Percentiles rank a stretch among this genome's conserved stretches.
Conservation (phyloP, 176 grass and related monocot species). For the Triticum turgidum region DNA sequence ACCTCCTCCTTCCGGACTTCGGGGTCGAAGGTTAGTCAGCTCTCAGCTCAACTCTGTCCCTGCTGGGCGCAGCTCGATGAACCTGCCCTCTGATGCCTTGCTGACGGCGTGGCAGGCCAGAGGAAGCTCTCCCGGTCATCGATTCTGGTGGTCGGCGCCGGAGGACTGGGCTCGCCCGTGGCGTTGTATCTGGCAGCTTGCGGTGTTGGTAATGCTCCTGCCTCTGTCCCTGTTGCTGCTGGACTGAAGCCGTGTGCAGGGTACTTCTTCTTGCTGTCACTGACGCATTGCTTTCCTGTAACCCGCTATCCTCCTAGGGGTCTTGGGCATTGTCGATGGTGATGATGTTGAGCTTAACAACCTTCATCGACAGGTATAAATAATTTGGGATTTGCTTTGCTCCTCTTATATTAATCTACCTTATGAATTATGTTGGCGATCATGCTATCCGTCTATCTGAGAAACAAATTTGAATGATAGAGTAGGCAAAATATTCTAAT, state of each 20-base stretch:
- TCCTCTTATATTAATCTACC: background rate
- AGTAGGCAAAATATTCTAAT: background rate
- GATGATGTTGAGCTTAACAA: slow-evolving; percentile 94
- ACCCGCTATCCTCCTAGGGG: slow-evolving; percentile 49
- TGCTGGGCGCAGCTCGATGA: background rate
- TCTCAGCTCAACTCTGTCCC: background rate
- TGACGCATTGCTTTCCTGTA: slow-evolving; percentile 7
- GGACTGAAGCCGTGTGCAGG: background rate
- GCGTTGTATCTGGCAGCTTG: slow-evolving; percentile 80
- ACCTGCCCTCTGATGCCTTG: slow-evolving; percentile 3
- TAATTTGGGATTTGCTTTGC: background rate
- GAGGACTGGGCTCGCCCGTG: slow-evolving; percentile 83
- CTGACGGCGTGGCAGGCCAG: slow-evolving; percentile 43
- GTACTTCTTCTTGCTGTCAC: background rate
- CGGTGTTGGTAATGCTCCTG: slow-evolving; percentile 77
- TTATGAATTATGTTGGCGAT: background rate
- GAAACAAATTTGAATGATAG: background rate
- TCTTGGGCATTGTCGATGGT: slow-evolving; percentile 86
- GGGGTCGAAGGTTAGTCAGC: slow-evolving; percentile 63
- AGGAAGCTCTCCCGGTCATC: slow-evolving; percentile 65
- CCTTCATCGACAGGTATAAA: slow-evolving; percentile 81
- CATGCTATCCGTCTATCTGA: background rate
- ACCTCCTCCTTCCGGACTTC: slow-evolving; percentile 88
- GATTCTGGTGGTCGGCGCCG: slow-evolving; percentile 87
- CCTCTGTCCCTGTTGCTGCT: background rate